Percentiles rank a stretch among this genome's conserved stretches.
These are phyloP conservation scores for Capsicum pubescens DNA, from an alignment of 257 asterid species.

Conservation along the genomic window DNA sequence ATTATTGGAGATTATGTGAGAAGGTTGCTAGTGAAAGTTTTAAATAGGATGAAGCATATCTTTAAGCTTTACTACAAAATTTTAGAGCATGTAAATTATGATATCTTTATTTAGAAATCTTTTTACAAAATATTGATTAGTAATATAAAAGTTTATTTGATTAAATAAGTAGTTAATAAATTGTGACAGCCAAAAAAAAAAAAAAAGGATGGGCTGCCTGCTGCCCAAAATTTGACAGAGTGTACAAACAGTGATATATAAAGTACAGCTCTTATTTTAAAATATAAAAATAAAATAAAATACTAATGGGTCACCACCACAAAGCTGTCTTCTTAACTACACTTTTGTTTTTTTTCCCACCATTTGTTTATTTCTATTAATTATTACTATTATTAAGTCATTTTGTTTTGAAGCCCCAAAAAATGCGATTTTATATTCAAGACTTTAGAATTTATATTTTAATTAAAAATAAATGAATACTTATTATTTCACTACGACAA, in stretches of 20 bases:
- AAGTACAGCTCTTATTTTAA: slow-evolving; percentile 1
- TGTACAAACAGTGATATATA: not conserved
- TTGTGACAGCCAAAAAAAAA: slow-evolving; percentile 13
- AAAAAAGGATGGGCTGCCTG: slow-evolving; percentile 12
- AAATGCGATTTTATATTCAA: no score
- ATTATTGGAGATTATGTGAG: no score
- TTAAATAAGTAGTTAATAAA: not conserved
- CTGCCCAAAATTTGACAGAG: slow-evolving; percentile 33
- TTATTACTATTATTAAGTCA: not conserved
- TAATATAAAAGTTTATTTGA: not conserved
- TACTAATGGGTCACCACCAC: slow-evolving; percentile 14
- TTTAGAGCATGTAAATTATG: no score
- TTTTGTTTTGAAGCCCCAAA: not conserved
- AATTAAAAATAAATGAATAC: not conserved
- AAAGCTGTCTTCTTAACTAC: slow-evolving; percentile 27
- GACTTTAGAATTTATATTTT: not conserved
- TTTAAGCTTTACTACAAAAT: no score
- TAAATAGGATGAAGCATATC: no score
- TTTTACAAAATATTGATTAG: no score
- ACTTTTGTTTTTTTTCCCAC: no score
- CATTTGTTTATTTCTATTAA: not conserved
- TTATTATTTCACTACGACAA: no score
- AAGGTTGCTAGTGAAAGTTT: no score
- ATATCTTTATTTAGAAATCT: no score
- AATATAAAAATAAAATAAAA: not conserved